These are phyloP conservation scores for Auxenochlorella pyrenoidosa DNA, from an alignment of 139 green algal genomes.

Conservation along the genomic window DNA sequence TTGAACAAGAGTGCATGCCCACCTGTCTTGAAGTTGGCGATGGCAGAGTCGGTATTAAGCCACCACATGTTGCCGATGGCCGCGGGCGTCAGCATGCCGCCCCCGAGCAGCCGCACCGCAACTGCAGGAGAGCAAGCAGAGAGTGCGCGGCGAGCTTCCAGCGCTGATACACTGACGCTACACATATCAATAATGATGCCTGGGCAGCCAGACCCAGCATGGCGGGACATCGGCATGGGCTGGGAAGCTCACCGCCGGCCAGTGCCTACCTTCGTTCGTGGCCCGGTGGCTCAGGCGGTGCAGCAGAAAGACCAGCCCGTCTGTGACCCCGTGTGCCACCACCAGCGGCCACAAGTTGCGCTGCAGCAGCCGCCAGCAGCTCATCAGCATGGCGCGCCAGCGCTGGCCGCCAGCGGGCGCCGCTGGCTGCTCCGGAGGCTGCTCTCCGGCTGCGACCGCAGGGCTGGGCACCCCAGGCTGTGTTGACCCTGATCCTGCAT, in stretches of 20 bases:
- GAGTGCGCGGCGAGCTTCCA: no score
- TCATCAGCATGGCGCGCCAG: not conserved
- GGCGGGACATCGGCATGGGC: no score
- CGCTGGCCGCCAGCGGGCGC: not conserved
- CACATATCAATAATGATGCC: no score
- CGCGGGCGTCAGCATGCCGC: not conserved
- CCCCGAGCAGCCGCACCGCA: conserved; percentile 36
- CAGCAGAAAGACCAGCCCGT: conserved; percentile 39
- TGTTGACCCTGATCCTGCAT: no score
- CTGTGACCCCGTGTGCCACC: conserved; percentile 4
- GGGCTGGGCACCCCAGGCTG: no score
- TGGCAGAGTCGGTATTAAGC: conserved; percentile 31
- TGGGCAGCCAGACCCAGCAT: no score
- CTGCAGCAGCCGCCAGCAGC: not conserved
- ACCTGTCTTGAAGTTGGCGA: conserved; percentile 57
- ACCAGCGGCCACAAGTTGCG: conserved; percentile 39
- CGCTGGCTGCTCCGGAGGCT: not conserved
- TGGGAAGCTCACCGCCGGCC: no score
- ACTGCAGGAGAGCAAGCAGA: conserved; percentile 17
- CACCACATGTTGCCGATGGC: conserved; percentile 53
- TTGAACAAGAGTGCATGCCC: no score
- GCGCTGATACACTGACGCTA: no score
- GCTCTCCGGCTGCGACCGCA: not conserved
- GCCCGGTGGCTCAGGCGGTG: conserved; percentile 42
- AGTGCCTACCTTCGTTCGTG: conserved; percentile 42